Evolutionary conservation across 805 yeast species (phyloP).

Genomic region (Yamadazyma laniorum): DNA sequence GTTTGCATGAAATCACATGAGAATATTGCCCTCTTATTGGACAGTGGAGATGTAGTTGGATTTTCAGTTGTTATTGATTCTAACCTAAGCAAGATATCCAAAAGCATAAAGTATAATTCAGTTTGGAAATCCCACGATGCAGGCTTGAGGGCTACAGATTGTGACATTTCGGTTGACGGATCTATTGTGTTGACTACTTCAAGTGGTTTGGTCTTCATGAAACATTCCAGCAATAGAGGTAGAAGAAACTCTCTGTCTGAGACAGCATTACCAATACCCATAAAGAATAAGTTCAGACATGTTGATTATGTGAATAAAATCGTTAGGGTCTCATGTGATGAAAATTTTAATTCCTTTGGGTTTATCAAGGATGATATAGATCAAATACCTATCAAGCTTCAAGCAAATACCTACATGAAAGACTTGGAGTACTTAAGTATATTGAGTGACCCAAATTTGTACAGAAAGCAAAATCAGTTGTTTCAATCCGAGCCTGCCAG

Average conservation of each 20-base stretch:
- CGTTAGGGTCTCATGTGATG: slow-evolving; percentile 65
- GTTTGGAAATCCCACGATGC: slow-evolving; percentile 65
- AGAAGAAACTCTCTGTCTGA: slow-evolving; percentile 35
- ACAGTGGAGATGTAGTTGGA: slow-evolving; percentile 57
- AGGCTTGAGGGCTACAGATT: slow-evolving; percentile 60
- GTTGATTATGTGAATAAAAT: slow-evolving; percentile 55
- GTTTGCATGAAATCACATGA: slow-evolving; percentile 37
- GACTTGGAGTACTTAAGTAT: slow-evolving; percentile 61
- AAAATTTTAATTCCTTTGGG: slow-evolving; percentile 62
- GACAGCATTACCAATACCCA: slow-evolving; percentile 25
- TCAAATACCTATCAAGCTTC: slow-evolving; percentile 53
- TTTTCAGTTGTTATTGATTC: slow-evolving; percentile 20
- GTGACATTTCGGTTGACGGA: slow-evolving; percentile 68
- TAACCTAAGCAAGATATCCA: slow-evolving; percentile 13
- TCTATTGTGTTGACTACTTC: slow-evolving; percentile 64
- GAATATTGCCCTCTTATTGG: slow-evolving; percentile 48
- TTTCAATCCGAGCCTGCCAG: slow-evolving; percentile 26
- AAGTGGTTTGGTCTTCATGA: slow-evolving; percentile 65
- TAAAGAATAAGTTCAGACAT: slow-evolving; percentile 50
- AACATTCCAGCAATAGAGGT: slow-evolving; percentile 18
- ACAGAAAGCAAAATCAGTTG: slow-evolving; percentile 43
- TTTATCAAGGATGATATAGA: slow-evolving; percentile 64
- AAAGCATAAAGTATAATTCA: slow-evolving; percentile 43
- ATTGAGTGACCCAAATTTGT: slow-evolving; percentile 27
- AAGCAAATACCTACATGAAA: slow-evolving; percentile 42